Percentiles rank a stretch among this genome's conserved stretches.
Conservation (phyloP, 192 early-diverging fungal genomes). For the Lobosporangium transversale region DNA sequence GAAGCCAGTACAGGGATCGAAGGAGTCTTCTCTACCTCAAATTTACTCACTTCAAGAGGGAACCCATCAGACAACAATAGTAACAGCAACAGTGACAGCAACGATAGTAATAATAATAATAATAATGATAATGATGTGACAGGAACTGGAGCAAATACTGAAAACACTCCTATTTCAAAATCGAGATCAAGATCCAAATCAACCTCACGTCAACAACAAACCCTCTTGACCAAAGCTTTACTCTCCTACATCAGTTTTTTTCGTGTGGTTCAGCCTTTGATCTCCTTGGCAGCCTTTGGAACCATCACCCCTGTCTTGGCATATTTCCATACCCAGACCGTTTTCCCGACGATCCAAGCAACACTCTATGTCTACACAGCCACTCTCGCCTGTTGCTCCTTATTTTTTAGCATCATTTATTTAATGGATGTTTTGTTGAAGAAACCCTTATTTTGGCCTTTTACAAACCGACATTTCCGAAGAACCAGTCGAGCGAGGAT, state of each 20-base stretch:
- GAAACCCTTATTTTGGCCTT: slow-evolving; percentile 51
- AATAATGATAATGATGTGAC: no score
- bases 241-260: slow-evolving; percentile 43
- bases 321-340: slow-evolving; percentile 41
- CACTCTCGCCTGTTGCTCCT: slow-evolving; percentile 31
- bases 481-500: slow-evolving; percentile 33
- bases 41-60: no score
- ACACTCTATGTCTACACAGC: slow-evolving; percentile 43
- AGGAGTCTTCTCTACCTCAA: no score
- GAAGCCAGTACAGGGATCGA: no score
- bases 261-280: slow-evolving; percentile 33
- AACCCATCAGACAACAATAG: no score
- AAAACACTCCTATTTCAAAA: background rate
- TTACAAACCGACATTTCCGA: slow-evolving; percentile 40
- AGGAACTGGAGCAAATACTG: no score
- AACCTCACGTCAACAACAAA: slow-evolving; percentile 15
- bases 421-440: slow-evolving; percentile 31
- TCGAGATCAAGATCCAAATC: background rate
- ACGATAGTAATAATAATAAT: no score
- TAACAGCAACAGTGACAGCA: no score
- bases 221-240: slow-evolving; percentile 34
- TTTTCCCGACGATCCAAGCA: slow-evolving; percentile 46
- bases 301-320: slow-evolving; percentile 43
- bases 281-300: slow-evolving; percentile 21
- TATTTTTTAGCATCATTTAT: slow-evolving; percentile 39